A percentile compares a stretch with the other conserved stretches of the same genome.
Evolutionary conservation across 768 basidiomycete genomes (phyloP).

Genomic region (Gyrodon lividus): DNA sequence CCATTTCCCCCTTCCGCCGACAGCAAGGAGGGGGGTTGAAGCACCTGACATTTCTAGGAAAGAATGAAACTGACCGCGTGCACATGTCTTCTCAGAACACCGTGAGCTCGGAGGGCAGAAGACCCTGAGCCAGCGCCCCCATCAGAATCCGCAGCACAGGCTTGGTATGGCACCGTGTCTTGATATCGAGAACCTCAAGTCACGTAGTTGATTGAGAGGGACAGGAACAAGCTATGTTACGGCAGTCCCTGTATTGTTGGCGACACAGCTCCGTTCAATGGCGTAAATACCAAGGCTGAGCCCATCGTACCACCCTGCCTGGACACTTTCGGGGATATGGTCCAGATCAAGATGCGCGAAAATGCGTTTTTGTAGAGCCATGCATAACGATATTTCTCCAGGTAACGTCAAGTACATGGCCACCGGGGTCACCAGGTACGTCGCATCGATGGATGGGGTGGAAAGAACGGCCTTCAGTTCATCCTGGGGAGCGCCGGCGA

Average conservation of each 20-base stretch:
- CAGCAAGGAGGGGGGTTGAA: no score
- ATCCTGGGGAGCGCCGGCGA: constrained; percentile 26
- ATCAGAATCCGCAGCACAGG: not conserved
- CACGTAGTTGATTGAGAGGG: not conserved
- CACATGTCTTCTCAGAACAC: no score
- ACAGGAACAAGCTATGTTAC: constrained; percentile 2
- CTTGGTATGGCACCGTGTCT: not conserved
- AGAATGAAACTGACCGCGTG: not conserved
- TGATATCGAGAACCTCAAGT: not conserved
- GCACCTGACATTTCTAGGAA: no score
- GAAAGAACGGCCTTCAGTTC: constrained; percentile 18
- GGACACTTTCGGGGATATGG: constrained; percentile 33
- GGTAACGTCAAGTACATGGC: constrained; percentile 25
- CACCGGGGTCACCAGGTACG: constrained; percentile 33
- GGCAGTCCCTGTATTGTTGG: not conserved
- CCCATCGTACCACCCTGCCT: constrained; percentile 28
- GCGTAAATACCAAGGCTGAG: constrained; percentile 35
- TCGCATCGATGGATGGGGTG: constrained; percentile 4
- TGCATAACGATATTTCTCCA: constrained; percentile 18
- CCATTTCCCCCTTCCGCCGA: no score
- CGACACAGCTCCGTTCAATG: constrained; percentile 14
- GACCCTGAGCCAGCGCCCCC: no score
- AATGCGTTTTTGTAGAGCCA: constrained; percentile 22
- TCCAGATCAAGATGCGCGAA: constrained; percentile 41
- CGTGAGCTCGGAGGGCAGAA: no score